phyloP scores from a whole-genome alignment of 768 basidiomycete genomes.

The Lactarius quietus region DNA sequence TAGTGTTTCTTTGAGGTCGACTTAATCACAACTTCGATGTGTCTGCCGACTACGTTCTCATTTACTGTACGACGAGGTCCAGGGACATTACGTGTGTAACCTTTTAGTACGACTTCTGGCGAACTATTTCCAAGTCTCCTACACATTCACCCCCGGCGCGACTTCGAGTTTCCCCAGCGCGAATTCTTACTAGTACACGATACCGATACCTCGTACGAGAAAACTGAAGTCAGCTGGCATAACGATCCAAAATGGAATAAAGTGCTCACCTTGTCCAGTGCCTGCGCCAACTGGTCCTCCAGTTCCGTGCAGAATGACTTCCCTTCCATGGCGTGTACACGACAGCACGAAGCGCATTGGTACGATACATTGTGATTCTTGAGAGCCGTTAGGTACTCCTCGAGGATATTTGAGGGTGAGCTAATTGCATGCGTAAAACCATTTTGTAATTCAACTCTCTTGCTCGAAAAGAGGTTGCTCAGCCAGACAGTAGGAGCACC shows the following conservation, averaged over 20 bases:
- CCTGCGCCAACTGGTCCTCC: neutral
- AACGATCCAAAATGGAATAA: neutral
- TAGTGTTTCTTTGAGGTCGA: too few relatives aligned
- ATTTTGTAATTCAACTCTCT: neutral
- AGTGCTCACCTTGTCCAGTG: conserved; percentile 1
- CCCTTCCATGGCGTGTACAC: neutral
- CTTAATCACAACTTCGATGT: too few relatives aligned
- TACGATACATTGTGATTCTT: neutral
- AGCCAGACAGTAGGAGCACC: neutral
- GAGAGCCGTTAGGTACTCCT: conserved; percentile 7
- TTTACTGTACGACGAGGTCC: too few relatives aligned
- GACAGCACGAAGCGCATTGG: neutral
- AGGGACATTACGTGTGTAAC: too few relatives aligned
- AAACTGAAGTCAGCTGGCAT: neutral
- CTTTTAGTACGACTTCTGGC: neutral
- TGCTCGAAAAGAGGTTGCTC: conserved; percentile 1
- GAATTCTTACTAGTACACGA: neutral
- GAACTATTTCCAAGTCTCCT: neutral
- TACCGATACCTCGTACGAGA: neutral
- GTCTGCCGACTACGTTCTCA: too few relatives aligned
- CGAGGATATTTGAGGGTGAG: neutral
- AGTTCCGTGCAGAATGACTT: neutral
- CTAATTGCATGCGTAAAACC: neutral
- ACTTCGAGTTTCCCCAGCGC: too few relatives aligned
- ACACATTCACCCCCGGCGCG: neutral